Evolutionary conservation across 1,284 basidiomycete species (phyloP).

Genomic region (Sanghuangporus sanghuang): DNA sequence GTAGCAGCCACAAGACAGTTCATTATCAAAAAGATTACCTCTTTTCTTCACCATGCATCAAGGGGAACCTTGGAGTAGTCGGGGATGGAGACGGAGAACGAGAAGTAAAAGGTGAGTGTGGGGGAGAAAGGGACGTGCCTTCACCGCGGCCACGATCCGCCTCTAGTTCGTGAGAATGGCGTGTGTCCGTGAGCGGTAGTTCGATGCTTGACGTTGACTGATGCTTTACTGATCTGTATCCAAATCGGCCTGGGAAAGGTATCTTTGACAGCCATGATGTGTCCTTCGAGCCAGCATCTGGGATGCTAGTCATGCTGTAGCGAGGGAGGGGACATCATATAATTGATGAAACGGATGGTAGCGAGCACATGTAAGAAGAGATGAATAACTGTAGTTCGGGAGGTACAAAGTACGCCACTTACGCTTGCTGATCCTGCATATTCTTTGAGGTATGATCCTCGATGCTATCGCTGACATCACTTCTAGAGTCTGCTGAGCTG

Average conservation of each 20-base stretch:
- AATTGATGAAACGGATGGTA: background rate
- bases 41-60: background rate
- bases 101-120: background rate
- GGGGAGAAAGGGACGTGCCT: background rate
- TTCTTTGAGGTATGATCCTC: background rate
- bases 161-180: background rate
- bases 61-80: background rate
- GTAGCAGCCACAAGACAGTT: background rate
- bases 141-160: background rate
- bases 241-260: background rate
- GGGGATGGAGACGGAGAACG: background rate
- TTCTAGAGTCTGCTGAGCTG: background rate
- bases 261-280: background rate
- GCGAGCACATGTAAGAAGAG: background rate
- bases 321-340: background rate
- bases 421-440: background rate
- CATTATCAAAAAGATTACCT: background rate
- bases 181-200: background rate
- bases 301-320: background rate
- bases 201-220: background rate
- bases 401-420: background rate
- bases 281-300: background rate
- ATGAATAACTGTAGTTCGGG: background rate
- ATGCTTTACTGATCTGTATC: background rate
- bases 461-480: background rate